phyloP scores from a whole-genome alignment of 208 protist species.

The Wallacemonas sp. region DNA sequence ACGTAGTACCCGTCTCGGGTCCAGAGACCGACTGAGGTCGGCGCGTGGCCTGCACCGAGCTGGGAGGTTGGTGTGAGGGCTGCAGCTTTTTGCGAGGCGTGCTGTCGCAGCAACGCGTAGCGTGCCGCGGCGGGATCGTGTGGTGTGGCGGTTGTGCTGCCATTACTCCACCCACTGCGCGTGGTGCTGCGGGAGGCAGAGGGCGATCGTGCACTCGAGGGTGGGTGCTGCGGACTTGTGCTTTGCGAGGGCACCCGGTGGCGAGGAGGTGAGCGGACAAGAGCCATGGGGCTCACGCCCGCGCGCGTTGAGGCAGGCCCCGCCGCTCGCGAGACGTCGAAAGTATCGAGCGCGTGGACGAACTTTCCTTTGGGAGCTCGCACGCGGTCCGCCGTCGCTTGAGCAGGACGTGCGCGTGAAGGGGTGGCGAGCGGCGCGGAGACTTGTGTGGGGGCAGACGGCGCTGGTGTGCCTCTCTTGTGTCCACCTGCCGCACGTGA shows the following conservation, averaged over 20 bases:
- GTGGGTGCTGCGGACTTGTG: no score
- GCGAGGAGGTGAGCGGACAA: not conserved
- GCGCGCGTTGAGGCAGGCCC: not conserved
- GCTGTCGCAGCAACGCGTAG: conserved; percentile 2
- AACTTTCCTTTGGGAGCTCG: no score
- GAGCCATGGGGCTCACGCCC: not conserved
- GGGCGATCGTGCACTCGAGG: not conserved
- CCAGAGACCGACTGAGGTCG: conserved; percentile 32
- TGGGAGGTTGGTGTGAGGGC: not conserved
- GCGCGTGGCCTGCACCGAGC: not conserved
- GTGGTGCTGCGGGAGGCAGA: not conserved
- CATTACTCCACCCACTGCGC: not conserved
- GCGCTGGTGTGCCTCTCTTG: no score
- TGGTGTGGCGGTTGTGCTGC: not conserved
- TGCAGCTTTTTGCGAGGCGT: not conserved
- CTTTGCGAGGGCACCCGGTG: no score
- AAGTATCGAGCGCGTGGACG: not conserved
- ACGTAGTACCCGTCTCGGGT: conserved; percentile 51
- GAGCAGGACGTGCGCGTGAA: no score
- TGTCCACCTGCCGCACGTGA: no score
- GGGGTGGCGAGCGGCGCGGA: no score
- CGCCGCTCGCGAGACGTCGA: not conserved
- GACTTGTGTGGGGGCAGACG: no score
- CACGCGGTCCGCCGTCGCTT: no score
- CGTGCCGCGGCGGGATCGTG: conserved; percentile 4